phyloP scores from a whole-genome alignment of 306 rosid genomes.

The Hylodesmum podocarpum region DNA sequence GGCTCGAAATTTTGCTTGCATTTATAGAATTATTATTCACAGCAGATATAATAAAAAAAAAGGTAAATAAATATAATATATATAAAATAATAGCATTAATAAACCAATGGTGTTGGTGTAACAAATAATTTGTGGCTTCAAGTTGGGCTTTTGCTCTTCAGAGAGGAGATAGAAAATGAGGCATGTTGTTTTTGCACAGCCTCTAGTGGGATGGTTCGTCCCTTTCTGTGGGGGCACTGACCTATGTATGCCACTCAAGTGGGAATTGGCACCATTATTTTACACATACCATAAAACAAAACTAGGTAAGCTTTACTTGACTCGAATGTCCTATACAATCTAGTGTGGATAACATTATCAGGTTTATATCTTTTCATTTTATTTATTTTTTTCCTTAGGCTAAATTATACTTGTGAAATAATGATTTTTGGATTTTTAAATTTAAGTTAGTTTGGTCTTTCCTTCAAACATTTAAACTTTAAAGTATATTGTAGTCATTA shows the following conservation, averaged over 20 bases:
- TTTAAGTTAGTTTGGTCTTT: no score
- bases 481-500: no score
- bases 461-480: no score
- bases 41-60: not conserved
- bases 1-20: slow-evolving; percentile 5
- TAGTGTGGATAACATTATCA: not conserved
- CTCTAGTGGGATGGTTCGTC: not conserved
- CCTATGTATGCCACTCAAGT: not conserved
- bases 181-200: not conserved
- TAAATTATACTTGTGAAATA: no score
- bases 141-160: not conserved
- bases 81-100: not conserved
- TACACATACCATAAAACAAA: not conserved
- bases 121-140: slow-evolving; percentile 29
- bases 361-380: not conserved
- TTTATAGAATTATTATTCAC: not conserved
- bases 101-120: not conserved
- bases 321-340: not conserved
- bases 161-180: not conserved
- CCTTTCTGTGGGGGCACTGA: slow-evolving; percentile 30
- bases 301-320: not conserved
- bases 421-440: no score
- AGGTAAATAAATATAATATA: no score
- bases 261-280: not conserved
- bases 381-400: no score